Base-by-base conservation (phyloP, 768 basidiomycete species). In the Panellus pusillus region DNA sequence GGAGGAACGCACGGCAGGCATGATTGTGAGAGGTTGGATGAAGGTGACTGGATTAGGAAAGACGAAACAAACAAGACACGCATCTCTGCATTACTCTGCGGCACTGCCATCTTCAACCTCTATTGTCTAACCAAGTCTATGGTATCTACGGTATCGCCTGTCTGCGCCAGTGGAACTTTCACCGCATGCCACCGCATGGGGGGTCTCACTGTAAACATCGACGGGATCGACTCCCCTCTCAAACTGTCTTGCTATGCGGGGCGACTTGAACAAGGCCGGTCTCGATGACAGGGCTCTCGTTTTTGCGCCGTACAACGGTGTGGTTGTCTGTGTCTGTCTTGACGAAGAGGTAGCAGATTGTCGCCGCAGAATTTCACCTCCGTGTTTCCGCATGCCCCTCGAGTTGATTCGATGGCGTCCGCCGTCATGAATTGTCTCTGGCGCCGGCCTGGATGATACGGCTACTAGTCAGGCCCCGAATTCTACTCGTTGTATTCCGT, bases 1-100 rank as follows among this genome's bases (percentile, higher is more conserved):
- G 2, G 55, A 36, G 2, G 50, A 39, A 13, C 55, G 50, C 48
- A 50, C 37, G 20, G 55, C 50, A 2, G 55, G 55, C 55, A 57
- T 57, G 4, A 37, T 15, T 42, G 40, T 24, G 24, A 24, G 24
- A 24, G 24, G 24, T 24, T 24, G 24, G 24, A 24, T 24, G 24
- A 24, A 24, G 24, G n/a, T n/a, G n/a, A 24, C 24, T 24, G 6
- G 24, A 24, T 24, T 6, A 24, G 24, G 24, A 24, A 24, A 6
- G 24, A 24, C 3, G 24, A 24, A 6, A 24, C 24, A 24, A 24
- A 24, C 6, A 24, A 24, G 24, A 24, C 24, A 24, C 24, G 24
- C 24, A 24, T 24, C n/a, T n/a, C n/a, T n/a, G n/a, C n/a, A n/a
- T n/a, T n/a, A n/a, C n/a, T n/a, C n/a, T n/a, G n/a, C n/a, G n/a